Evolutionary conservation across 2,329 filamentous ascomycete species (phyloP).

Genomic region (Alternaria sp.): DNA sequence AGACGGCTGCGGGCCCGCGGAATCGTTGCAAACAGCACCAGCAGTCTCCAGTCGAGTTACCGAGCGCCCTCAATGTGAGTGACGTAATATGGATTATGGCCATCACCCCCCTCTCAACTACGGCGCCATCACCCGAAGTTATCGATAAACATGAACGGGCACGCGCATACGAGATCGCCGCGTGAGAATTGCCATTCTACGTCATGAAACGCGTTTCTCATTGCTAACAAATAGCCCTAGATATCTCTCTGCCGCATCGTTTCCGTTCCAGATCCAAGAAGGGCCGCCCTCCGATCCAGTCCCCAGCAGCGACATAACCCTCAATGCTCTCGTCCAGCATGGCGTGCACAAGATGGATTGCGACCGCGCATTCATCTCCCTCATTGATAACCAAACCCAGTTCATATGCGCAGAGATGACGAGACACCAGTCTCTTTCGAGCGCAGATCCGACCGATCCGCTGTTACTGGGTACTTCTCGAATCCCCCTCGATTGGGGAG

Average conservation of each 20-base stretch:
- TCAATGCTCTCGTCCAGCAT: conserved; percentile 24
- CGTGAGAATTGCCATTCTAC: conserved; percentile 9
- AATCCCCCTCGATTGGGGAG: conserved; percentile 22
- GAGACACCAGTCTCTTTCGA: conserved; percentile 12
- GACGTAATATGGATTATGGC: background rate
- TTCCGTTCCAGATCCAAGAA: conserved; percentile 17
- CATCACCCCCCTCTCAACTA: background rate
- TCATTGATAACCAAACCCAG: conserved; percentile 21
- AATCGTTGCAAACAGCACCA: background rate
- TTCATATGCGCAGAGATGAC: conserved; percentile 26
- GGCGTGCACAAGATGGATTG: conserved; percentile 18
- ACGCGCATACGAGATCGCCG: conserved; percentile 17
- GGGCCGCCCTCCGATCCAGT: conserved; percentile 17
- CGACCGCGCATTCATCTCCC: conserved; percentile 24
- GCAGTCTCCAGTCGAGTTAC: background rate
- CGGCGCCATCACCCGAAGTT: background rate
- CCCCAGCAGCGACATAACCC: conserved; percentile 20
- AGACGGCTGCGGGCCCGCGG: background rate
- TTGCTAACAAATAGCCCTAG: conserved; percentile 7
- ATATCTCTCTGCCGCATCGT: conserved; percentile 23
- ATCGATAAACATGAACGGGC: conserved; percentile 15
- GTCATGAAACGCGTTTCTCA: background rate
- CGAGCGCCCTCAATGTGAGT: background rate
- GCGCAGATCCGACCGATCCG: conserved; percentile 8
- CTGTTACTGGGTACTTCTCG: conserved; percentile 14